A percentile compares a stretch with the other conserved stretches of the same genome.
Conservation (phyloP, 208 protist species). For the Crithidia brevicula region DNA sequence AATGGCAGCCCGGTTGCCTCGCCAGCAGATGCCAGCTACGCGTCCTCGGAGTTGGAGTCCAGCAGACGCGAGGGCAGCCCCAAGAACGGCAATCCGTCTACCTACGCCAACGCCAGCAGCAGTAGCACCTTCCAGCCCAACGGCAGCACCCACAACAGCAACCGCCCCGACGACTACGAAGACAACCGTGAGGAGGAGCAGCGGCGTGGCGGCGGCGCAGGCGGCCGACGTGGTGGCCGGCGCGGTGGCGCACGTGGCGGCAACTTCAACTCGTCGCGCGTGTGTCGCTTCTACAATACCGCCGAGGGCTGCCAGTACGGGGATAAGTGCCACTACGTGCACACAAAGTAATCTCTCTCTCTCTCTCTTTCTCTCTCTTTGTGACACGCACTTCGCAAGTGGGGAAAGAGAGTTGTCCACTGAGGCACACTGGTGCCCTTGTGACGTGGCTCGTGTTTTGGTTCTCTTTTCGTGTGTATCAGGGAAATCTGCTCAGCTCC, state of each 20-base stretch:
- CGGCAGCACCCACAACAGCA: constrained; percentile 22
- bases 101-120: constrained; percentile 18
- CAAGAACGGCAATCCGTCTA: constrained; percentile 10
- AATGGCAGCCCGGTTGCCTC: constrained; percentile 26
- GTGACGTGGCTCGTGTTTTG: not conserved
- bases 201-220: constrained; percentile 30
- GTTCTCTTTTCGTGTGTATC: not conserved
- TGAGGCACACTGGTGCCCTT: no score
- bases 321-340: constrained; percentile 43
- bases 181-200: constrained; percentile 36
- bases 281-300: constrained; percentile 42
- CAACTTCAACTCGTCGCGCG: constrained; percentile 12
- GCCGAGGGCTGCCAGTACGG: constrained; percentile 52
- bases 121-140: constrained; percentile 18
- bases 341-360: constrained; percentile 29
- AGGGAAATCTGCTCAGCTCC: no score
- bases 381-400: no score
- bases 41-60: constrained; percentile 29
- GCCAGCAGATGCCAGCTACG: constrained; percentile 32
- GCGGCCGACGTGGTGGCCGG: constrained; percentile 3
- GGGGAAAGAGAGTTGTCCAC: no score
- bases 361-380: not conserved
- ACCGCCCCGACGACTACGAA: constrained; percentile 26
- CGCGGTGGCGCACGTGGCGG: constrained; percentile 25
- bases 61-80: constrained; percentile 21